Conservation (phyloP, 106 monocot genomes). For the Xerophyta viscosa region DNA sequence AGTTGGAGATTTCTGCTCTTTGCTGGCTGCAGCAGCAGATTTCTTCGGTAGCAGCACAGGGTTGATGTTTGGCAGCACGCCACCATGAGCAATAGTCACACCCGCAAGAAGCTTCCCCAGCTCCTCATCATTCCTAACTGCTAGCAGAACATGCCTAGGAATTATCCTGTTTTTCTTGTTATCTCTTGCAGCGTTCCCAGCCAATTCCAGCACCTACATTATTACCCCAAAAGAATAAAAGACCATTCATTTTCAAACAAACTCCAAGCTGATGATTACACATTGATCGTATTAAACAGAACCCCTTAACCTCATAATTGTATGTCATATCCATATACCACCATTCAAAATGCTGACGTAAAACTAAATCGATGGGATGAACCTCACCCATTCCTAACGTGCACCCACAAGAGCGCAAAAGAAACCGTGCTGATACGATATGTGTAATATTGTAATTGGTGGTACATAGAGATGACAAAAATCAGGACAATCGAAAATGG, state of each 20-base stretch:
- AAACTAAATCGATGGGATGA: too few relatives aligned
- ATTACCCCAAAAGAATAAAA: neutral
- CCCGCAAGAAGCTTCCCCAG: constrained; percentile 45
- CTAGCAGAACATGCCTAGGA: constrained; percentile 42
- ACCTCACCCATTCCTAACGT: too few relatives aligned
- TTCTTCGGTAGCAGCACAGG: constrained; percentile 49
- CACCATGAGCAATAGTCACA: constrained; percentile 43
- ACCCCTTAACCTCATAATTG: too few relatives aligned
- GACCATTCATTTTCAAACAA: neutral
- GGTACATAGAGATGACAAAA: too few relatives aligned
- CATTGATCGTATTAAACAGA: neutral
- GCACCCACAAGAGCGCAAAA: too few relatives aligned
- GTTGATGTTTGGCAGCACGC: constrained; percentile 43
- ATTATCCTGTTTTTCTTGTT: constrained; percentile 63
- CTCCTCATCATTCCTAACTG: constrained; percentile 53
- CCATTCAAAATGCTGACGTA: too few relatives aligned
- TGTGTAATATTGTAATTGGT: too few relatives aligned
- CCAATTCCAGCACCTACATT: constrained; percentile 38
- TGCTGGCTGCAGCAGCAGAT: constrained; percentile 4
- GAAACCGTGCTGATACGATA: too few relatives aligned
- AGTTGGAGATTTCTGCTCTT: constrained; percentile 27
- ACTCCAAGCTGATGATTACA: neutral
- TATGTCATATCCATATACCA: too few relatives aligned
- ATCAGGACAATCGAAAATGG: too few relatives aligned
- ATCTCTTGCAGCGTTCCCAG: constrained; percentile 49